Conservation (phyloP, 176 grass and related monocot genomes). For the Rhynchospora tenuis region DNA sequence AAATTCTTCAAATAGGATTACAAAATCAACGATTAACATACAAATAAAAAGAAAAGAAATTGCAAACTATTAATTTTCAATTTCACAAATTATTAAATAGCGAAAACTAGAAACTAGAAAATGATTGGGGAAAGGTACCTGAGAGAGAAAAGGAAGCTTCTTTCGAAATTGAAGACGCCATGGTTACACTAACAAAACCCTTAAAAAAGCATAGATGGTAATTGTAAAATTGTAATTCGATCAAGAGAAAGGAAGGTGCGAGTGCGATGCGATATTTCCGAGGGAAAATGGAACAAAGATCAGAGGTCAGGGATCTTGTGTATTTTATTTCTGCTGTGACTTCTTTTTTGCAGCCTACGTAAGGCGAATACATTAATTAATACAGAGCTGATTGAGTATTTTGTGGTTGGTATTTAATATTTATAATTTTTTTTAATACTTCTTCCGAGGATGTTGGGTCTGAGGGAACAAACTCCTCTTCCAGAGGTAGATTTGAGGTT, state of each 20-base stretch:
- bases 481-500: no score
- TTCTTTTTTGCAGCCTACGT: not conserved
- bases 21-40: not conserved
- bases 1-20: not conserved
- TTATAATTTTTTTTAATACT: no score
- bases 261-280: conserved; percentile 9
- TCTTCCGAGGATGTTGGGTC: no score
- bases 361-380: no score
- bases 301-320: not conserved
- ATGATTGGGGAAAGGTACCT: not conserved
- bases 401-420: no score
- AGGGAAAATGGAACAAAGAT: not conserved
- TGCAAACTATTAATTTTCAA: not conserved
- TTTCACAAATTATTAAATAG: not conserved
- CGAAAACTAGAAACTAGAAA: not conserved
- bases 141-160: not conserved
- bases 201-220: not conserved
- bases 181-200: not conserved
- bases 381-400: no score
- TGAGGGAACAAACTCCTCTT: no score
- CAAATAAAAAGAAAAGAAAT: not conserved
- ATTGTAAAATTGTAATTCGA: not conserved
- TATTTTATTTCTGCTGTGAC: not conserved
- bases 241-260: not conserved
- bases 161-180: not conserved